Conservation (phyloP, 2,329 filamentous ascomycete species). For the Hirsutella minnesotensis region DNA sequence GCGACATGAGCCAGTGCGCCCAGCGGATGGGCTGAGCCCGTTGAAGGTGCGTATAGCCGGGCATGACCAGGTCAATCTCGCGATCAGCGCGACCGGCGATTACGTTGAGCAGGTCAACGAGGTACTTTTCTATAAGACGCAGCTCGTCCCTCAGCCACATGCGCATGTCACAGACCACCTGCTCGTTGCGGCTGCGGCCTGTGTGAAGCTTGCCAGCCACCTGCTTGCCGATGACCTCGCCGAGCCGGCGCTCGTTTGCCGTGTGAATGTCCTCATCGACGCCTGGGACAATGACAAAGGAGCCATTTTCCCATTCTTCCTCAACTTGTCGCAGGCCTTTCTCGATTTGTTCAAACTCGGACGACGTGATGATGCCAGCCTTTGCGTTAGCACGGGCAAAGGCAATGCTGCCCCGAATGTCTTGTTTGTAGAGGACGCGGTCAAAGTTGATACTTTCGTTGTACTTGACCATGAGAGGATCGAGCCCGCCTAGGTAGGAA, state of each 20-base stretch:
- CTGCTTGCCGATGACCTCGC: conserved; percentile 78
- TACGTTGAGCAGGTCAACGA: conserved; percentile 59
- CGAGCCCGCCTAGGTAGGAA: conserved; percentile 51
- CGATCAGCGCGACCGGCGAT: conserved; percentile 55
- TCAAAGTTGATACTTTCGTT: conserved; percentile 76
- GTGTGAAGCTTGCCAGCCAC: conserved; percentile 85
- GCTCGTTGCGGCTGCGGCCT: conserved; percentile 77
- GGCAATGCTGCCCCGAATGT: conserved; percentile 70
- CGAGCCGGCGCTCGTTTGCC: conserved; percentile 59
- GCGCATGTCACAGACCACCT: conserved; percentile 82
- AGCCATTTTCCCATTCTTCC: conserved; percentile 39
- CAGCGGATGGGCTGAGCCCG: conserved; percentile 70
- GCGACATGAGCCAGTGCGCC: conserved; percentile 71
- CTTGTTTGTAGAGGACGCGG: conserved; percentile 64
- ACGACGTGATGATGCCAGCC: conserved; percentile 57
- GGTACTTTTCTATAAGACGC: conserved; percentile 52
- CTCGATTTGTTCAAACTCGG: conserved; percentile 67
- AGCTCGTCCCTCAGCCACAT: conserved; percentile 76
- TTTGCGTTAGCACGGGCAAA: conserved; percentile 73
- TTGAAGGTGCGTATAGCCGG: conserved; percentile 80
- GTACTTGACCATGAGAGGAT: conserved; percentile 78
- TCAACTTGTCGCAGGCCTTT: conserved; percentile 49
- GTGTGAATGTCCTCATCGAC: conserved; percentile 54
- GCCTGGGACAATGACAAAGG: conserved; percentile 38
- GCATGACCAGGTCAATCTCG: conserved; percentile 41